A percentile compares a stretch with the other conserved stretches of the same genome.
Conservation (phyloP, 2,329 filamentous ascomycete genomes). For the Biscogniauxia marginata region DNA sequence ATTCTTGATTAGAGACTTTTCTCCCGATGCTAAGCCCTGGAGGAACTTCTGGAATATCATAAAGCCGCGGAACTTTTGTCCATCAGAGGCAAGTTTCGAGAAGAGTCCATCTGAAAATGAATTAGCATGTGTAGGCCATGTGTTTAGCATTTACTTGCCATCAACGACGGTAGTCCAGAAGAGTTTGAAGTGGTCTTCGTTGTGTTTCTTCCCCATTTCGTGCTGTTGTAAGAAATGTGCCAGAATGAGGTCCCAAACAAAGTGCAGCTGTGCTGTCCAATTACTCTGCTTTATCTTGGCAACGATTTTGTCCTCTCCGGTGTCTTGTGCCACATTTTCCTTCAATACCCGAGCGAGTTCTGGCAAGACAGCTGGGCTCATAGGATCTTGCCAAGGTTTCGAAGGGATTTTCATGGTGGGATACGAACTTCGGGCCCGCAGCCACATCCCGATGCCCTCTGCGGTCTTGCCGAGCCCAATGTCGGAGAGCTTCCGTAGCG, state of each 20-base stretch:
- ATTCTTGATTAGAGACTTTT: constrained; percentile 46
- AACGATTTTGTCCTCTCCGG: constrained; percentile 43
- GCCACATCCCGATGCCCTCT: constrained; percentile 87
- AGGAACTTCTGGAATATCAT: constrained; percentile 80
- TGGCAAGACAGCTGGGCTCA: constrained; percentile 66
- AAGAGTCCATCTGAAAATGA: constrained; percentile 70
- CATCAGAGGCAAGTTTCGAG: constrained; percentile 74
- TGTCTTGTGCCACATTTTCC: constrained; percentile 61
- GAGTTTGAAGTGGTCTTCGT: constrained; percentile 58
- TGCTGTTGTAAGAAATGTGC: constrained; percentile 44
- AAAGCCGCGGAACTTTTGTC: constrained; percentile 90
- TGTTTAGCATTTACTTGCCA: constrained; percentile 53
- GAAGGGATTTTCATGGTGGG: constrained; percentile 62
- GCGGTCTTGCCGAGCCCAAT: constrained; percentile 74
- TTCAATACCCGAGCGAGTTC: constrained; percentile 76
- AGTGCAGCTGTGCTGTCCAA: constrained; percentile 79
- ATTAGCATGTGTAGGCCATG: constrained; percentile 7
- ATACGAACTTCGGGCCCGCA: constrained; percentile 65
- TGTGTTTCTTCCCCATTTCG: constrained; percentile 31
- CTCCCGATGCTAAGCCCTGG: constrained; percentile 46
- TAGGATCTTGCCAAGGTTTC: constrained; percentile 76
- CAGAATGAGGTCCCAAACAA: constrained; percentile 84
- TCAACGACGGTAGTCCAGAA: constrained; percentile 90
- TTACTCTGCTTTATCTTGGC: constrained; percentile 62
- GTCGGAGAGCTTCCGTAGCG: constrained; percentile 61